Percentiles rank a stretch among this genome's conserved stretches.
phyloP scores from a whole-genome alignment of 768 basidiomycete species.

The Pholiota conissans region DNA sequence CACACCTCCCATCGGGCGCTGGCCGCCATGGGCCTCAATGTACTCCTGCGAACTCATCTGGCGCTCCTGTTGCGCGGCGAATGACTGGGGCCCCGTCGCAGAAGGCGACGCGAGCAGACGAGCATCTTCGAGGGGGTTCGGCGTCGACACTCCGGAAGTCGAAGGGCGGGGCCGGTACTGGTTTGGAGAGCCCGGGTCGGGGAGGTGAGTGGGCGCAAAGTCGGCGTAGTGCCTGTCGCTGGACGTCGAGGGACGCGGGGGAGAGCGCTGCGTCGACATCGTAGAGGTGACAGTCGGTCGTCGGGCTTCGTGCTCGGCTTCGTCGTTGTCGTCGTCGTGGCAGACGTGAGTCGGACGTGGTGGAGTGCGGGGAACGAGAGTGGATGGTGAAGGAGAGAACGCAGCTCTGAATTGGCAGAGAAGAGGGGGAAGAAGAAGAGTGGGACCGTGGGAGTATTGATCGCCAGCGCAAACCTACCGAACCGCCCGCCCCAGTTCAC shows the following conservation, averaged over 20 bases:
- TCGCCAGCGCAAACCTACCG: background rate
- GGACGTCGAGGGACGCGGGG: background rate
- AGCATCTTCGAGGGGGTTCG: conserved; percentile 10
- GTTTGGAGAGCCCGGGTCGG: background rate
- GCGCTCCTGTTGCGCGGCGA: background rate
- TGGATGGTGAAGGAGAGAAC: background rate
- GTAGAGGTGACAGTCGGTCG: background rate
- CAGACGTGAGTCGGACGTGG: no score
- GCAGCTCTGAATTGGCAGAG: background rate
- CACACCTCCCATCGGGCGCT: background rate
- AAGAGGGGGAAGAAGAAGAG: background rate
- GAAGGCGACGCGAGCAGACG: conserved; percentile 14
- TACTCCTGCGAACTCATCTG: conserved; percentile 3
- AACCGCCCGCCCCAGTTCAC: no score
- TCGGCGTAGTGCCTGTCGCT: background rate
- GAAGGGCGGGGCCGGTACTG: background rate
- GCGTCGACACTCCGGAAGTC: background rate
- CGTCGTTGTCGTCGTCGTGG: background rate
- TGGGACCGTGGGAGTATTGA: background rate
- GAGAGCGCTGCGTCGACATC: background rate
- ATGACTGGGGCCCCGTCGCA: background rate
- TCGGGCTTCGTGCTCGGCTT: background rate
- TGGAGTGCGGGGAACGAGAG: background rate
- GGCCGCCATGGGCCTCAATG: background rate
- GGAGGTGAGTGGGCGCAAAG: background rate